phyloP scores from a whole-genome alignment of 2,329 filamentous ascomycete species.

The Aspergillus persii region DNA sequence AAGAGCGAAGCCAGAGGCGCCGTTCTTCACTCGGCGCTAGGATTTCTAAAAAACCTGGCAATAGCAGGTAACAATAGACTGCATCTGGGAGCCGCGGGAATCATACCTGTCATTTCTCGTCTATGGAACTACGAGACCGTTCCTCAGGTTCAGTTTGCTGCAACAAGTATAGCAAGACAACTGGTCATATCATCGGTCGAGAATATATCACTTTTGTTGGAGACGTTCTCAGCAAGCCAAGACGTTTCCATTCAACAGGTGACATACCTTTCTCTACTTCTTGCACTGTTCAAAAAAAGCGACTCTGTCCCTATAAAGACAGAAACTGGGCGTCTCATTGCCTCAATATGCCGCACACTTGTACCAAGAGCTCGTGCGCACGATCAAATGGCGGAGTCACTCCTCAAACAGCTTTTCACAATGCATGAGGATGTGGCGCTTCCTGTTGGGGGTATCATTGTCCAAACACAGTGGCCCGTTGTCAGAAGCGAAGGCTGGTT shows the following conservation, averaged over 20 bases:
- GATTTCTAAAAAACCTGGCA: constrained; percentile 49
- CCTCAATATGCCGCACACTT: constrained; percentile 44
- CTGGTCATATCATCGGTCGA: constrained; percentile 36
- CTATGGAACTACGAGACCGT: constrained; percentile 43
- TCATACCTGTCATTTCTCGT: constrained; percentile 38
- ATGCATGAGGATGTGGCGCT: constrained; percentile 36
- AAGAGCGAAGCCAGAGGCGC: constrained; percentile 37
- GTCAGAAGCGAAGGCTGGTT: constrained; percentile 51
- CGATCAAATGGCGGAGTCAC: constrained; percentile 16
- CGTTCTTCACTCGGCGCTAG: constrained; percentile 45
- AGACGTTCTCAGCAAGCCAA: constrained; percentile 27
- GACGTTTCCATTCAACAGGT: constrained; percentile 27
- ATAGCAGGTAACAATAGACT: constrained; percentile 44
- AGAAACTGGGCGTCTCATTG: constrained; percentile 47
- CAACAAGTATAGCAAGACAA: constrained; percentile 42
- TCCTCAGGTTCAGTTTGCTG: constrained; percentile 46
- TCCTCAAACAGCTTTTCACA: constrained; percentile 36
- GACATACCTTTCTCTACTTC: constrained; percentile 42
- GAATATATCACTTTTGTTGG: constrained; percentile 39
- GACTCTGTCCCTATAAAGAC: constrained; percentile 46
- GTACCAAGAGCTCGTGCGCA: constrained; percentile 28
- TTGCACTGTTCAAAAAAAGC: constrained; percentile 42
- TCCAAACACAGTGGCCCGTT: constrained; percentile 48
- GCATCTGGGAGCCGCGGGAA: constrained; percentile 38
- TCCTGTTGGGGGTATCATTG: constrained; percentile 44